Evolutionary conservation across 106 monocot species (phyloP).

Genomic region (Dioscorea alata): DNA sequence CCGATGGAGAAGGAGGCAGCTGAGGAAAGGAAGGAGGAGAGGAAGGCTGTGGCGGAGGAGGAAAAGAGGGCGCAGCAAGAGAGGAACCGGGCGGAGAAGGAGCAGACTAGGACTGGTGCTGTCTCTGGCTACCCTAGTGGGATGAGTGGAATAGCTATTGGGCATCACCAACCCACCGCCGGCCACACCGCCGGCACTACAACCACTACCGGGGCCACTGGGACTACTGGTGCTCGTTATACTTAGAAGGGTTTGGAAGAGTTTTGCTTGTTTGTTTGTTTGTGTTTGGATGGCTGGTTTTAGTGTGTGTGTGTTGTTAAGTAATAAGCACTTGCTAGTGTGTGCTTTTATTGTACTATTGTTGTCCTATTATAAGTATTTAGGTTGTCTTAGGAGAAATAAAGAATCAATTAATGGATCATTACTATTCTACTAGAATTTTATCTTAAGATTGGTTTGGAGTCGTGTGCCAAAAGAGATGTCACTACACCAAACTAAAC

Average conservation of each 20-base stretch:
- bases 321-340: too few species aligned
- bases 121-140: background rate
- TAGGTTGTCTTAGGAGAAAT: too few species aligned
- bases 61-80: conserved; percentile 22
- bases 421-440: too few species aligned
- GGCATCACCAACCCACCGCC: background rate
- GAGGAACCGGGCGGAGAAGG: conserved; percentile 20
- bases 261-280: too few species aligned
- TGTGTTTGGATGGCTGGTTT: too few species aligned
- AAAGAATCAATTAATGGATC: too few species aligned
- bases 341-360: too few species aligned
- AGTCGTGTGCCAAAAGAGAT: too few species aligned
- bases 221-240: background rate
- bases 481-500: too few species aligned
- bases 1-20: conserved; percentile 19
- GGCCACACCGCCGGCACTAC: background rate
- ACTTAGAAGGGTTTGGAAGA: background rate
- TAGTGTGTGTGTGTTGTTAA: too few species aligned
- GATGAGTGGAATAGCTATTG: background rate
- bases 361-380: too few species aligned
- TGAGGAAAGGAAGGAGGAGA: conserved; percentile 13
- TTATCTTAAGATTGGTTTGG: too few species aligned
- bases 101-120: background rate
- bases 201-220: background rate
- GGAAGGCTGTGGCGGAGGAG: conserved; percentile 25